Base-by-base conservation (phyloP, 768 basidiomycete genomes). In the Amanita inopinata region DNA sequence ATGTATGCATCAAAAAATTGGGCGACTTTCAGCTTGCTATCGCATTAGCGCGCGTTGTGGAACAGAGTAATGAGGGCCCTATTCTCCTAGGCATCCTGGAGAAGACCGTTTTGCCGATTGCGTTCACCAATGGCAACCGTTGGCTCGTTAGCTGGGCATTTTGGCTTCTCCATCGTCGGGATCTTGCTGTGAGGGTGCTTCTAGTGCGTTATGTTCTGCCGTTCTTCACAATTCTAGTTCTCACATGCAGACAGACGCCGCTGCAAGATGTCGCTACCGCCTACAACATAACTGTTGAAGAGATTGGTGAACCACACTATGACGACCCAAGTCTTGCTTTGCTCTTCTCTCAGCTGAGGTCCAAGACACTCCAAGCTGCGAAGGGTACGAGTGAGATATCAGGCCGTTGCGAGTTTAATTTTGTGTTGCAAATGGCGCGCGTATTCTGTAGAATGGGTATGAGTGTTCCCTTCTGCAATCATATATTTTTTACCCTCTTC, bases 121-220 rank as follows among this genome's bases (percentile, higher is more conserved):
- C 94, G 0, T 90, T 97, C 59, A 66, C 68, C 38, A 73, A 83
- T 33, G 96, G 93, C 1, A 93, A 97, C 57, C 71, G 94, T 30
- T 98, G 89, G 85, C 63, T 98, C 9, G 87, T 79, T 15, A 91
- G 86, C 47, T 99, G 93, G 96, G 89, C 87, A 2, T 94, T 94
- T 60, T 98, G 96, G 93, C 63, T 88, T 42, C 67, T 97, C n/a
- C 80, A 82, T 47, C 69, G 90, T 33, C 69, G 87, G 39, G 93
- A 97, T 63, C 56, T 96, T 11, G 82, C 91, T 2, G 89, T 96
- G n/a, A 76, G 88, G 36, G 79, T 94, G 22, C 69, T 99, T 14
- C 63, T 97, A 54, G 94, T 93, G 58, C 55, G 83, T 64, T 6
- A 18, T 14, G 22, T 33, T 38, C 46, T 32, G n/a, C n/a, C 4